Base-by-base conservation (phyloP, 768 basidiomycete genomes). In the Rhizopogon roseolus region DNA sequence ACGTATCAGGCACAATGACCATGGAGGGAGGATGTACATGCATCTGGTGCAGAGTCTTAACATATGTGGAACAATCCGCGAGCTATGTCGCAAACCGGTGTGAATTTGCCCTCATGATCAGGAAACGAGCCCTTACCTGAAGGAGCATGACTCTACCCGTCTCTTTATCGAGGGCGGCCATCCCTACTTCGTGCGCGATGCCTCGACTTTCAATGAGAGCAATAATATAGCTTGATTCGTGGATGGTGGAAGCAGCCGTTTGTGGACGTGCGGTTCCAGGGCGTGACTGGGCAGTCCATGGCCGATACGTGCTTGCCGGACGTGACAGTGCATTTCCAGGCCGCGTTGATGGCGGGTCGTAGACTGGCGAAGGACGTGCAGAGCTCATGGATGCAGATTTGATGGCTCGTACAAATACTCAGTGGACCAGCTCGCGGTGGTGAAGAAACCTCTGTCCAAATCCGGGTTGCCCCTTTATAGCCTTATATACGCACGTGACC, bases 41-140 rank as follows among this genome's bases (percentile, higher is more conserved):
- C 82, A 93, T 84, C 57, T 93, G 90, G 62, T 93, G 89, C 17
- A 93, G 68, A 0, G 90, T 90, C 67, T 93, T 93, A 55, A 92
- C 85, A 58, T 93, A 95, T 13, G 93, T 93, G 53, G 90, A 84
- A 54, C 87, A 87, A 64, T 97, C 94, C 36, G 86, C 82, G 29
- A 93, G 76, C 90, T 95, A 58, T 27, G 25, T 49, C 49, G 37
- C 19, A 53, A 10, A 22, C 49, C 56, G 22, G 34, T 34, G 50
- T 46, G 54, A 32, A 36, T 50, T 43, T 19, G 38, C 52, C 54
- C 43, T 29, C 37, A 22, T 17, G 19, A 37, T 49, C 54, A 44
- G 34, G 41, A 38, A n/a, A 37, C 38, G 8, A 51, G 19, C 38
- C 40, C 62, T n/a, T 45, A 87, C 92, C 78, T 96, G 93, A 16